These are phyloP conservation scores for Phytophthora colocasiae DNA, from an alignment of 352 stramenopile species.

Conservation along the genomic window DNA sequence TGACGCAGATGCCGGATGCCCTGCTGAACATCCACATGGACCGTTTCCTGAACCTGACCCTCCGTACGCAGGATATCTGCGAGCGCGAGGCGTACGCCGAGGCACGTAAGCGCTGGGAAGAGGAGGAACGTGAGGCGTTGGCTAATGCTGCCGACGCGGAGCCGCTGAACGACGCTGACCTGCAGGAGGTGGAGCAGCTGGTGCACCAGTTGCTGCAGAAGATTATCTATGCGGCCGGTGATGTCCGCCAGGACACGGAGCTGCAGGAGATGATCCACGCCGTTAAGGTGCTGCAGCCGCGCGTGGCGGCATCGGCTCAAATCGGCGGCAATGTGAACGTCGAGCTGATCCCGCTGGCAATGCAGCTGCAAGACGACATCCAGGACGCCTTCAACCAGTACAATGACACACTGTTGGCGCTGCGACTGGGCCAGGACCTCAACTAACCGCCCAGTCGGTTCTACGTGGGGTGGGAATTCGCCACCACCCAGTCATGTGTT, in stretches of 20 bases:
- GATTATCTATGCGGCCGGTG: conserved; percentile 88
- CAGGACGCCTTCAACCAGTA: conserved; percentile 93
- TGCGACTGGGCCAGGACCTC: conserved; percentile 86
- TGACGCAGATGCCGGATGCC: conserved; percentile 91
- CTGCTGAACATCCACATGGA: conserved; percentile 91
- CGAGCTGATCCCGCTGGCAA: conserved; percentile 86
- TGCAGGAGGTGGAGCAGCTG: conserved; percentile 90
- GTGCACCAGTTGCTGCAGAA: conserved; percentile 90
- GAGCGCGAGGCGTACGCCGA: conserved; percentile 90
- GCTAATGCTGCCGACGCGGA: conserved; percentile 86
- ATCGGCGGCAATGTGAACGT: conserved; percentile 91
- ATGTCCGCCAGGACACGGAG: conserved; percentile 89
- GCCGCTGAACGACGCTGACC: conserved; percentile 86
- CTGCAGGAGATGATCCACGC: conserved; percentile 92
- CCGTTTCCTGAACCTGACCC: conserved; percentile 89
- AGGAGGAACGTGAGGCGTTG: conserved; percentile 88
- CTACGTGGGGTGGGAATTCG: conserved; percentile 2
- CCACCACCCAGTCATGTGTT: conserved; percentile 21
- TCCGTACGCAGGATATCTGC: conserved; percentile 88
- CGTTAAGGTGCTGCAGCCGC: conserved; percentile 87
- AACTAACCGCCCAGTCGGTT: conserved; percentile 55
- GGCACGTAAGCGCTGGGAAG: conserved; percentile 87
- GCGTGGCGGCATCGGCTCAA: conserved; percentile 83
- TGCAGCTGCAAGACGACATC: conserved; percentile 92
- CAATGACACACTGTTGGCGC: conserved; percentile 88